Evolutionary conservation across 1,284 basidiomycete species (phyloP), one percentile per base, ranked within the genome.

Genomic region (Athelia sp.): DNA sequence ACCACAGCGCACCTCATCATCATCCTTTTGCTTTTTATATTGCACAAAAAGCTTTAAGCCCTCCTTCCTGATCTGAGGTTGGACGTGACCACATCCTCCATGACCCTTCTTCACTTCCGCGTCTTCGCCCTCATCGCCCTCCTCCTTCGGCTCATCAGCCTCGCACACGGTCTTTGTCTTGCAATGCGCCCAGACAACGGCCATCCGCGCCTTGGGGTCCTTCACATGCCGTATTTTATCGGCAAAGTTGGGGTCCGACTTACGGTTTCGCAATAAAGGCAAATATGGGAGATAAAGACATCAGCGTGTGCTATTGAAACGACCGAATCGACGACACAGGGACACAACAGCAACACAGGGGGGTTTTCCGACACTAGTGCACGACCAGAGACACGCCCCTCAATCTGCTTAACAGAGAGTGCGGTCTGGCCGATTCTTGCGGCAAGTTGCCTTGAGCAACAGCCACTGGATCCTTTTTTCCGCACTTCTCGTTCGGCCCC

Each of bases 41-140:
- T 96, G 91, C n/a, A 93, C 82, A 62, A 94, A 96, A 31, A 99
- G 75, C 72, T 98, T 98, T 54, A 99, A 69, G 6, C 93, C 97
- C 66, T 99, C 96, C 68, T 96, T 98, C 56, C 97, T 76, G 60
- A 98, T 84, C 50, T 82, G 75, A 2, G 97, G 97, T 69, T 99
- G 97, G 11, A 81, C 67, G 59, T 94, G 92, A 45, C 97, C 97
- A 69, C 97, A 99, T 31, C 97, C 97, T 34, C 94, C 95, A 57
- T 99, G 97, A 0, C 92, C 90, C 60, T 83, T 87, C 74, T 89
- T 90, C 43, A 76, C 69, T 54, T 87, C 86, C 42, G 87, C 87
- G 40, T 69, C 76, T 23, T 92, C 89, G n/a, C 69, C 73, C 19
- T 84, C 85, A 19, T 82, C 87, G 48, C 82, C 84, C 55, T 96